A percentile compares a stretch with the other conserved stretches of the same genome.
phyloP scores from a whole-genome alignment of 192 early-diverging fungal genomes.

The Umbelopsis sp. region DNA sequence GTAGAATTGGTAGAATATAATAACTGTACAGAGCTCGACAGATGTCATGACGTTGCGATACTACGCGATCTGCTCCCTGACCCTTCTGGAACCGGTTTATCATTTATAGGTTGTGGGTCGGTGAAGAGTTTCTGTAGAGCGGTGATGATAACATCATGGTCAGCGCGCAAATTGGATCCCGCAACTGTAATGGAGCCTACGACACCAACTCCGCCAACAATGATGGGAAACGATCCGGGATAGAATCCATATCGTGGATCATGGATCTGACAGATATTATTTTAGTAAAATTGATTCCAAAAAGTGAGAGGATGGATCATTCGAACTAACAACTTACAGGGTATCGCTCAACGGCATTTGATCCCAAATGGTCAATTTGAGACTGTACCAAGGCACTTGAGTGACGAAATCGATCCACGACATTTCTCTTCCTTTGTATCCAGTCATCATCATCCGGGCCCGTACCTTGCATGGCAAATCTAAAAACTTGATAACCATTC shows the following conservation, averaged over 20 bases:
- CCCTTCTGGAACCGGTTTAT: background rate
- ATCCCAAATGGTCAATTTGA: constrained; percentile 1
- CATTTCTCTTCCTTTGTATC: constrained; percentile 20
- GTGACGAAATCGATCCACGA: background rate
- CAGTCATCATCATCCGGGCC: constrained; percentile 30
- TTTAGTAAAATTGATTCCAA: constrained; percentile 16
- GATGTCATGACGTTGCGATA: background rate
- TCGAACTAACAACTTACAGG: background rate
- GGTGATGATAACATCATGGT: constrained; percentile 5
- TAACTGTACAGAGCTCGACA: background rate
- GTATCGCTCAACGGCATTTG: background rate
- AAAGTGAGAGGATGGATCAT: no score
- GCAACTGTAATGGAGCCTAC: constrained; percentile 55
- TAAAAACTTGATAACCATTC: constrained; percentile 48
- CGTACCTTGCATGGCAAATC: constrained; percentile 55
- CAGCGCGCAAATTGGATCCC: constrained; percentile 26
- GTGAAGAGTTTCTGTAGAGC: background rate
- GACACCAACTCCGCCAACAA: constrained; percentile 50
- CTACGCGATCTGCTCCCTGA: background rate
- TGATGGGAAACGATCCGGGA: constrained; percentile 55
- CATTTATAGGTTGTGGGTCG: background rate
- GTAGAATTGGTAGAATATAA: background rate
- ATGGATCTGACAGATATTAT: background rate
- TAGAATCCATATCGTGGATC: constrained; percentile 46
- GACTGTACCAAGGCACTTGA: constrained; percentile 8